Evolutionary conservation across 352 stramenopile species (phyloP).

Genomic region (Nothophytophthora sp.): DNA sequence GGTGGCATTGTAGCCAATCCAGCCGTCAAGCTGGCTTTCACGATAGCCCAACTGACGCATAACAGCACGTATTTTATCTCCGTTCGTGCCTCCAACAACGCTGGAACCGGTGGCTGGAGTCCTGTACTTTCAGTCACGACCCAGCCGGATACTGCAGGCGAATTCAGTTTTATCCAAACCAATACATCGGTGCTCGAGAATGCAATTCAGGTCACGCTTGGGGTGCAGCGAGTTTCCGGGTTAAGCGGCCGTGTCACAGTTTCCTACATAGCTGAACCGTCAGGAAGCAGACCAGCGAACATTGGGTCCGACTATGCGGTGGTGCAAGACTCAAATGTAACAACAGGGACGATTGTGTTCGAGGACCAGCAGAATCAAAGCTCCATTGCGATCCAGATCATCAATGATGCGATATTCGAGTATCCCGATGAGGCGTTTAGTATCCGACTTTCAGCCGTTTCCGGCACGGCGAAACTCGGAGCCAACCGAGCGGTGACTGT

Average conservation of each 20-base stretch:
- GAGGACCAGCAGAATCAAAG: conserved; percentile 21
- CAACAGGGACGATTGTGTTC: conserved; percentile 35
- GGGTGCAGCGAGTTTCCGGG: conserved; percentile 41
- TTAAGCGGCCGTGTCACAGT: conserved; percentile 45
- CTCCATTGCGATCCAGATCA: conserved; percentile 34
- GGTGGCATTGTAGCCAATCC: conserved; percentile 5
- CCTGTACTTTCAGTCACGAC: conserved; percentile 24
- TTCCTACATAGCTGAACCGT: conserved; percentile 16
- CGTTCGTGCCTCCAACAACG: conserved; percentile 37
- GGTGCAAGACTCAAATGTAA: not conserved
- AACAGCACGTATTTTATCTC: conserved; percentile 36
- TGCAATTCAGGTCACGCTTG: conserved; percentile 25
- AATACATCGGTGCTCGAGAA: conserved; percentile 42
- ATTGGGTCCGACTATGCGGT: conserved; percentile 45
- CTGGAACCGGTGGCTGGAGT: conserved; percentile 37
- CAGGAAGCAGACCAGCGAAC: conserved; percentile 11
- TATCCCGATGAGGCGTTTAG: conserved; percentile 37
- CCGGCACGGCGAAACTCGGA: conserved; percentile 33
- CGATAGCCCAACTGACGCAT: conserved; percentile 27
- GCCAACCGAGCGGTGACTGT: conserved; percentile 29
- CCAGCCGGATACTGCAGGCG: conserved; percentile 48
- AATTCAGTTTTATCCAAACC: conserved; percentile 41
- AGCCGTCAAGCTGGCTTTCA: conserved; percentile 5
- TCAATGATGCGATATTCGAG: conserved; percentile 53
- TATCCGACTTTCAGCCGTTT: conserved; percentile 29